Base-by-base conservation (phyloP, 176 grass and related monocot species). In the Carex kokanica region DNA sequence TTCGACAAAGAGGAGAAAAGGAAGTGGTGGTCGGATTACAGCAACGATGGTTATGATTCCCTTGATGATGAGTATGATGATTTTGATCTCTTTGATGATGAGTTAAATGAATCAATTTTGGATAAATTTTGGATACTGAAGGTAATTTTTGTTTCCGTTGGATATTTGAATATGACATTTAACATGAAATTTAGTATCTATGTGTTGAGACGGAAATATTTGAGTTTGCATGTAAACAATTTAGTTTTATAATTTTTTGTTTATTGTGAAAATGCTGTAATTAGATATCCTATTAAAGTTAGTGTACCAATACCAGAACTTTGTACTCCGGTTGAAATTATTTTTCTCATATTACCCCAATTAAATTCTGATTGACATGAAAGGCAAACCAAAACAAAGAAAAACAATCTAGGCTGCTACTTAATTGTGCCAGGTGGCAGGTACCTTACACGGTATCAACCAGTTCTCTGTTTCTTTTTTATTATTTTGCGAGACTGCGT, bases 101-200 rank as follows among this genome's bases (percentile, higher is more conserved):
- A 6, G 14, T 27, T 25, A 2, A 40, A 66, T 31, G 79, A 64
- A 29, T 65, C 60, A 27, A 0, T 82, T 51, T 52, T 17, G 40
- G 79, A 82, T 82, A 82, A 82, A 82, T 64, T 82, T 65, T 82
- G 79, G 79, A 82, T 82, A 45, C 15, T 82, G 17, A 82, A 82
- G 79, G 79, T 82, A 82, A 45, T 82, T 66, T 65, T 66, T 82
- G 17, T 15, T n/a, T 62, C 23, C 6, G 3, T 59, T 81, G 58
- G 34, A 24, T 20, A 40, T 81, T 81, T 25, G 11, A 14, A 36
- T 32, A 5, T 3, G 0, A 1, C 25, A 60, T 20, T 60, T 79
- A 13, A 27, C 8, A 52, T 79, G 24, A n/a, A 73, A 53, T 77
- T 78, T 12, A 47, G 10, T 75, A 47, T 55, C 0, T 20, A 8